Evolutionary conservation across 108 stramenopile species (phyloP).

Genomic region (Nitzschia sp.): DNA sequence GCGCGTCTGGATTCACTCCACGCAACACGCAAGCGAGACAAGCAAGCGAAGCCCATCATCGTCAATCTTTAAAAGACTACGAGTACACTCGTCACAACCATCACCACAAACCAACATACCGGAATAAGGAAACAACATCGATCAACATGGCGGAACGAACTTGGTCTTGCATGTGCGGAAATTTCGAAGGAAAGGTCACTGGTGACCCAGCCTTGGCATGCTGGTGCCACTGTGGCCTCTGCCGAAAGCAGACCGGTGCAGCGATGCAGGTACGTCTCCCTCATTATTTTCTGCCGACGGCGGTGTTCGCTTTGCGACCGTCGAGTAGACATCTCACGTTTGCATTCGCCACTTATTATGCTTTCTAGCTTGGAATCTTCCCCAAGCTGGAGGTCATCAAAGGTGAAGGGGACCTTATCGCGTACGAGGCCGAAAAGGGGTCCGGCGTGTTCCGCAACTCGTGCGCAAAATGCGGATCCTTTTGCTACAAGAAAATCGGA

Average conservation of each 20-base stretch:
- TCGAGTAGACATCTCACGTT: neutral
- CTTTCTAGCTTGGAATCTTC: constrained; percentile 30
- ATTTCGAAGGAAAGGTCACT: constrained; percentile 37
- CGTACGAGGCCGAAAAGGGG: constrained; percentile 24
- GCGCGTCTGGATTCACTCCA: too few species aligned
- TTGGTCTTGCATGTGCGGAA: constrained; percentile 43
- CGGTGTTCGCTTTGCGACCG: neutral
- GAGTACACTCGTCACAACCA: too few species aligned
- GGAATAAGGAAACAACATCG: too few species aligned
- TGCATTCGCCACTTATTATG: neutral
- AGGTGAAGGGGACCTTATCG: constrained; percentile 36
- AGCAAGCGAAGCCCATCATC: too few species aligned
- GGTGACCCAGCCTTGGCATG: constrained; percentile 37
- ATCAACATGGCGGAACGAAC: constrained; percentile 31
- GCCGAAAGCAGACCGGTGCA: constrained; percentile 38
- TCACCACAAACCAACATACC: too few species aligned
- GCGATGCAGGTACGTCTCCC: constrained; percentile 33
- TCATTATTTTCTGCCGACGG: neutral
- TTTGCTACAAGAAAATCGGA: constrained; percentile 39
- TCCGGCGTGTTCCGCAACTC: constrained; percentile 28
- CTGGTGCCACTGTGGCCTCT: constrained; percentile 41
- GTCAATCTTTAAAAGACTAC: too few species aligned
- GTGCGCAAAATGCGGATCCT: constrained; percentile 38
- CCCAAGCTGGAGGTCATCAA: constrained; percentile 30
- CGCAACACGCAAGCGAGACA: too few species aligned